A percentile compares a stretch with the other conserved stretches of the same genome.
Evolutionary conservation across 2,329 filamentous ascomycete genomes (phyloP).

Genomic region (Penicillium vulpinum): DNA sequence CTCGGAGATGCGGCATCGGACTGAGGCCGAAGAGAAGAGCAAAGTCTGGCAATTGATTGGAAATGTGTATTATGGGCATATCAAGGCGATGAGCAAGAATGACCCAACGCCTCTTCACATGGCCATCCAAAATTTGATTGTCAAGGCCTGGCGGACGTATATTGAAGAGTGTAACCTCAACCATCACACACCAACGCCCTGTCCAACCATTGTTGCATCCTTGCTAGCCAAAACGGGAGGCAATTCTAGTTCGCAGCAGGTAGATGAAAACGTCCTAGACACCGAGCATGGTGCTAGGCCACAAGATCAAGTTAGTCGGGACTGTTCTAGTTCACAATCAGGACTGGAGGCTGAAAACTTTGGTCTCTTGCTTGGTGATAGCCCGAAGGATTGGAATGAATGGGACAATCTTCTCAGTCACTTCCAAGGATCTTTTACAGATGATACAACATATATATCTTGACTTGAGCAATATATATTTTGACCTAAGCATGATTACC

Average conservation of each 20-base stretch:
- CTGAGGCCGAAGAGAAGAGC: slow-evolving; percentile 36
- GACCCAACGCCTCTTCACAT: slow-evolving; percentile 22
- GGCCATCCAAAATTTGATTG: slow-evolving; percentile 27
- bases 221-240: slow-evolving; percentile 10
- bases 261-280: not conserved
- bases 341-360: slow-evolving; percentile 3
- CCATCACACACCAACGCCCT: slow-evolving; percentile 14
- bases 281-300: not conserved
- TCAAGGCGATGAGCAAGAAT: slow-evolving; percentile 23
- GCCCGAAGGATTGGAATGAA: slow-evolving; percentile 30
- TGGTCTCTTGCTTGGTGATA: slow-evolving; percentile 17
- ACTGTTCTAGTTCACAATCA: not conserved
- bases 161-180: slow-evolving; percentile 24
- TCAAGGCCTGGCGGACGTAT: slow-evolving; percentile 30
- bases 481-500: not conserved
- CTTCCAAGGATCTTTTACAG: slow-evolving; percentile 23
- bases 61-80: slow-evolving; percentile 44
- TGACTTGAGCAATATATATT: slow-evolving; percentile 2
- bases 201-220: slow-evolving; percentile 22
- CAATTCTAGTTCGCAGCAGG: not conserved
- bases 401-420: slow-evolving; percentile 34
- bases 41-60: slow-evolving; percentile 50
- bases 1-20: slow-evolving; percentile 41
- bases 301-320: slow-evolving; percentile 3
- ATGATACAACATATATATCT: slow-evolving; percentile 17